Percentiles rank a stretch among this genome's conserved stretches.
Evolutionary conservation across 106 monocot species (phyloP).

Genomic region (Apostasia ramifera): DNA sequence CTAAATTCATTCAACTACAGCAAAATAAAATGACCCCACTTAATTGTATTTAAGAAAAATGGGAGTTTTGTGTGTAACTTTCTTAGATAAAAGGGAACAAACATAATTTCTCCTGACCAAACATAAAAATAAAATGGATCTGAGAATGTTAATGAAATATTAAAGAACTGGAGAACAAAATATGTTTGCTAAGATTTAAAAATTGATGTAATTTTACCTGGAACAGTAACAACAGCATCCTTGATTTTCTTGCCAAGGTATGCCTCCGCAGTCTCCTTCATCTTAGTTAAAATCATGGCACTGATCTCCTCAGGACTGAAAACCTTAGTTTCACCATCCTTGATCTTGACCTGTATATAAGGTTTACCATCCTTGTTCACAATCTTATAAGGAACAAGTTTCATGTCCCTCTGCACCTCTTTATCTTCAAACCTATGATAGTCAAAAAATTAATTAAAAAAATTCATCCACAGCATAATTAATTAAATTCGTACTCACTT

Average conservation of each 20-base stretch:
- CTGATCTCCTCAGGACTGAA: conserved; percentile 69
- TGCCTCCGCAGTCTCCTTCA: conserved; percentile 70
- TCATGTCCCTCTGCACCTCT: conserved; percentile 65
- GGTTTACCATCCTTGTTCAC: conserved; percentile 68
- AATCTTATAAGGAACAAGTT: conserved; percentile 55
- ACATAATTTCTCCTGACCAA: not conserved
- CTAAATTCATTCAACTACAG: too few species aligned
- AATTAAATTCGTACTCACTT: conserved; percentile 23
- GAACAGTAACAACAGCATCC: conserved; percentile 64
- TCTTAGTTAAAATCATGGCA: conserved; percentile 57
- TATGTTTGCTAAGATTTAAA: not conserved
- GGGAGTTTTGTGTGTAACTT: not conserved
- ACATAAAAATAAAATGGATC: not conserved
- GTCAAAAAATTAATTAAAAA: not conserved
- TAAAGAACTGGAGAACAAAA: not conserved
- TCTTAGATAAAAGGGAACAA: not conserved
- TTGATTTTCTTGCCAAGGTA: conserved; percentile 66
- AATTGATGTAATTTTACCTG: conserved; percentile 18
- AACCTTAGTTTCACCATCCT: conserved; percentile 54
- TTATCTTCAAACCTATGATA: conserved; percentile 52
- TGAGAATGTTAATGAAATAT: not conserved
- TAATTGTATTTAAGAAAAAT: too few species aligned
- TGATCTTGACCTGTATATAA: conserved; percentile 54
- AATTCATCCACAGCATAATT: not conserved
- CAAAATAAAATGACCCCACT: too few species aligned